These are phyloP conservation scores for Cryptococcus neoformans DNA, from an alignment of 1,284 basidiomycete genomes.

Conservation along the genomic window DNA sequence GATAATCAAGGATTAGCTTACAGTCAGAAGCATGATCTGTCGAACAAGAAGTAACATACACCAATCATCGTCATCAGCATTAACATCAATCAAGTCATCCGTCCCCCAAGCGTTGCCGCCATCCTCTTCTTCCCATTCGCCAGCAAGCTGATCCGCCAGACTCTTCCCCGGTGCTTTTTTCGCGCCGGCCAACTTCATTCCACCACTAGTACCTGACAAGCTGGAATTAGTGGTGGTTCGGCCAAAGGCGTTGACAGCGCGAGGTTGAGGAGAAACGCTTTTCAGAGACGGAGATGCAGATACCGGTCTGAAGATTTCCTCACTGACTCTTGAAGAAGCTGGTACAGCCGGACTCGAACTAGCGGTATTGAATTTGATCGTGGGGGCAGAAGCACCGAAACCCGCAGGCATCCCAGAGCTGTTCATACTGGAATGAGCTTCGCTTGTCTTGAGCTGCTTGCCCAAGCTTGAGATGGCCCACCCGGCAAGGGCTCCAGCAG, in stretches of 20 bases:
- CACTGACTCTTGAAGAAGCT: constrained; percentile 20
- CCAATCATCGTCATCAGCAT: constrained; percentile 90
- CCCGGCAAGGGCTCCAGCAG: constrained; percentile 82
- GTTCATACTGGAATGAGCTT: constrained; percentile 58
- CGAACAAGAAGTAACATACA: constrained; percentile 54
- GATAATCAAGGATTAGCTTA: background rate
- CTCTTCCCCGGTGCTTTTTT: constrained; percentile 9
- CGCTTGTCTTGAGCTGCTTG: constrained; percentile 70
- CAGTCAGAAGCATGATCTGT: background rate
- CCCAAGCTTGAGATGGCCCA: constrained; percentile 90
- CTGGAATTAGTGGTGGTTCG: background rate
- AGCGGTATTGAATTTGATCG: background rate
- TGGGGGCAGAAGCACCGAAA: constrained; percentile 4
- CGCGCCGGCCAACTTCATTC: constrained; percentile 66
- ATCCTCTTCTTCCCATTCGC: constrained; percentile 47
- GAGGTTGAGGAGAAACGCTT: background rate
- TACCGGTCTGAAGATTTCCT: constrained; percentile 8
- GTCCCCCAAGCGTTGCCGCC: constrained; percentile 62
- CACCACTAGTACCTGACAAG: constrained; percentile 20
- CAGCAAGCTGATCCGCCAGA: constrained; percentile 60
- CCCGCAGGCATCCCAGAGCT: background rate
- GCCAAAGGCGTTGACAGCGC: too few relatives aligned
- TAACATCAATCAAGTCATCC: constrained; percentile 79
- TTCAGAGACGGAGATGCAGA: background rate
- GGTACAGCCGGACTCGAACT: constrained; percentile 2